Evolutionary conservation across 164 flowering plant species (phyloP), one percentile per base, ranked within the genome.

Genomic region (Tinospora cordifolia): DNA sequence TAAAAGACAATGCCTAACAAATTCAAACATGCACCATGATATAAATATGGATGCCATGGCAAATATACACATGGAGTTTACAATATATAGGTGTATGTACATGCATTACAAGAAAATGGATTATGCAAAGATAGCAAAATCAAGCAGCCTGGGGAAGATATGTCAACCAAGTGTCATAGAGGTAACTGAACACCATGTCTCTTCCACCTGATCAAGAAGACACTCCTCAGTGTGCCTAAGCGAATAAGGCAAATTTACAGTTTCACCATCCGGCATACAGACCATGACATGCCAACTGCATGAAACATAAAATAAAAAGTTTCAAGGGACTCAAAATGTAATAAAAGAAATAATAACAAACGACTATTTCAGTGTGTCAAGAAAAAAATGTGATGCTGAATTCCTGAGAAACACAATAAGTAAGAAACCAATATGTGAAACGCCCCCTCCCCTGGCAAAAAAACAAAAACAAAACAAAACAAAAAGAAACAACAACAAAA

Each of bases 241-340:
- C 63, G 93, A 87, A 82, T 88, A 76, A 24, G 99, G 96, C 14
- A 85, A 78, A 24, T 90, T 83, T 71, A 87, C 74, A 17, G 70
- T 74, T 77, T 77, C 85, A 62, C 85, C 96, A 44, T 82, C 76
- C 60, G 97, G 97, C 90, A 84, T 88, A 77, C 91, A 84, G 60
- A 92, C 75, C 60, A 74, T 4, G 60, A 85, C 63, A 51, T 86
- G 83, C 99, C 99, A 95, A 82, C 98, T 95, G 87, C 84, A 81
- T 59, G 71, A 78, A 62, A 69, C 21, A 51, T 51, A 51, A 17
- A 51, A 17, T n/a, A 41, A 11, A 44, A 44, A 14, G 47, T 44
- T 44, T 44, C 47, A 44, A 11, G 14, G 14, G 47, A 44, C 12
- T 44, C 47, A 9, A 14, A 44, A 44, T 11, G 21, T 54, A 54